Base-by-base conservation (phyloP, 176 grass and related monocot genomes). In the Phyllostachys edulis region DNA sequence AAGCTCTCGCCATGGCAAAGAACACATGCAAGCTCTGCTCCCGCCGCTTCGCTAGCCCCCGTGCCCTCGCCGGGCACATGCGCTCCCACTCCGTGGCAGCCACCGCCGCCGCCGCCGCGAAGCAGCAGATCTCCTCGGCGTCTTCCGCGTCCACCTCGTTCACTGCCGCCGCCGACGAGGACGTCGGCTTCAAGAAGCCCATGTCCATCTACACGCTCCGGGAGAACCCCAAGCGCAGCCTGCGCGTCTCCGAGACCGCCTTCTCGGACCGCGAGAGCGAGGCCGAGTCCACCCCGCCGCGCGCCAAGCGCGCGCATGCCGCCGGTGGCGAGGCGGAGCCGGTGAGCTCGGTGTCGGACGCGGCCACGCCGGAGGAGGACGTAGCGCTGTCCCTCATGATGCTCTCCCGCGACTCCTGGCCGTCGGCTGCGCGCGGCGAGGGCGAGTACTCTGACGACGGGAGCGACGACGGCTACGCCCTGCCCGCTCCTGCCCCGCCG, bases 191-290 rank as follows among this genome's bases (percentile, higher is more conserved):
- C 63, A 80, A 82, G 81, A 64, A 41, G 75, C 69, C 79, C 20
- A 32, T 60, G 11, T 67, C 85, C 56, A 67, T 75, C 60, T 87
- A 94, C 73, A 71, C 50, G 70, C 88, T 90, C 37, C 83, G 82
- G 38, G 92, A 91, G 89, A 94, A 97, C 46, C 89, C 87, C 5
- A 89, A 86, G 90, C 92, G 86, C 78, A 90, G 87, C 87, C 69
- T 66, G 29, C 86, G 87, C 10, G 59, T 73, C 37, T 69, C 71
- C 18, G 86, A 91, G 18, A 69, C 81, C 0, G 62, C 29, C 52
- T 97, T 86, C 84, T 91, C 89, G 78, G 91, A 91, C 81, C 63
- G 67, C 54, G 88, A 95, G 93, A 92, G 93, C 80, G 90, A 90
- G 68, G 77, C 76, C 52, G 89, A 78, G 79, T 89, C 86, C 73